Conservation (phyloP, 495 filamentous ascomycete species). For the Halenospora varia region DNA sequence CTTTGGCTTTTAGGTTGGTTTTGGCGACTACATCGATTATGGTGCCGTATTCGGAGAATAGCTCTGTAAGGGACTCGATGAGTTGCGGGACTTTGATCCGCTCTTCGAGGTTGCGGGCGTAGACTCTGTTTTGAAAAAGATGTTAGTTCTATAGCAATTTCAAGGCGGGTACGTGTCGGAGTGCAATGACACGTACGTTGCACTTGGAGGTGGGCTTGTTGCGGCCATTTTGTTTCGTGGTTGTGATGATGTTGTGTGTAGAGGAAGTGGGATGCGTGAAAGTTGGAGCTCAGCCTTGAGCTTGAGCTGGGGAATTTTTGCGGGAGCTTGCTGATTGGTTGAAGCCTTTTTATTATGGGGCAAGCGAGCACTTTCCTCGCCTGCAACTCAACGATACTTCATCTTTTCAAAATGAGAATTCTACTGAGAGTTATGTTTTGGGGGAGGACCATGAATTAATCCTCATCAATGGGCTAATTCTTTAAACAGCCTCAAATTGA, state of each 20-base stretch:
- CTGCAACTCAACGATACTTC: no score
- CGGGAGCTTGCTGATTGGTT: neutral
- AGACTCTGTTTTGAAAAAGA: no score
- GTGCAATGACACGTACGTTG: slow-evolving; percentile 67
- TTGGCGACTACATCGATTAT: slow-evolving; percentile 92
- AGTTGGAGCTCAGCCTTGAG: slow-evolving; percentile 1
- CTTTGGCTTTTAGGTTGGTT: slow-evolving; percentile 85
- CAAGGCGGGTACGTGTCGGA: slow-evolving; percentile 49
- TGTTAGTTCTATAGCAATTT: no score
- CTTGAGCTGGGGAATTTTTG: slow-evolving; percentile 1
- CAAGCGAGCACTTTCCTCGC: no score
- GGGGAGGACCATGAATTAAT: no score
- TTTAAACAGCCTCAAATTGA: no score
- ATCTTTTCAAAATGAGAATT: no score
- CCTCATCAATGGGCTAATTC: no score
- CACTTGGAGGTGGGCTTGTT: slow-evolving; percentile 31
- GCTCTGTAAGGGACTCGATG: slow-evolving; percentile 64
- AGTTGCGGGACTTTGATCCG: slow-evolving; percentile 78
- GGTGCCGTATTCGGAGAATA: slow-evolving; percentile 89
- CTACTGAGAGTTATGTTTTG: no score
- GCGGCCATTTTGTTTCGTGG: neutral
- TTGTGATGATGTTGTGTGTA: neutral
- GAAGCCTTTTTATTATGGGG: no score
- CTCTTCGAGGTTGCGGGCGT: slow-evolving; percentile 93
- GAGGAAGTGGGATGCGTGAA: neutral